Conservation (phyloP, 75 land plant genomes). For the Pinus taeda region DNA sequence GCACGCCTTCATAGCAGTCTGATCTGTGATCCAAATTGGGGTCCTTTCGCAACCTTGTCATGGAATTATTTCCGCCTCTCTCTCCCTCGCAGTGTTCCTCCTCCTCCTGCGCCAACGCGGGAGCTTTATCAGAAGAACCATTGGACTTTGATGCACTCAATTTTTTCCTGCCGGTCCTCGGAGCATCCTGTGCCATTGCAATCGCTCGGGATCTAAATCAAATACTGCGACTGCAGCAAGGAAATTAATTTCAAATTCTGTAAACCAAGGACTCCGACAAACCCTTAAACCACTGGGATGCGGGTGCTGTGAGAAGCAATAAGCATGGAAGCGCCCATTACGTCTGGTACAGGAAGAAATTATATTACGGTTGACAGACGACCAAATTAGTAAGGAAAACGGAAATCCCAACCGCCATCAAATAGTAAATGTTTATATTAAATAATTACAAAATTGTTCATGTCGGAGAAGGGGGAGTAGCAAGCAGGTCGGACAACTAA, state of each 20-base stretch:
- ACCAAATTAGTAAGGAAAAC: too few relatives aligned
- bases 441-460: too few relatives aligned
- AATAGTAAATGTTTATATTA: too few relatives aligned
- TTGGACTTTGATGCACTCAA: not conserved
- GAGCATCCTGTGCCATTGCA: not conserved
- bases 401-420: too few relatives aligned
- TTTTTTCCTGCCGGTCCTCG: not conserved
- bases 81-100: not conserved
- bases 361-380: too few relatives aligned
- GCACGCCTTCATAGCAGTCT: conserved; percentile 43
- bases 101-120: not conserved
- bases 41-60: conserved; percentile 17
- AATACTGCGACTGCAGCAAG: not conserved
- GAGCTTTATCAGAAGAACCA: not conserved
- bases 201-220: not conserved
- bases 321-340: too few relatives aligned
- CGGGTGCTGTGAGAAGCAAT: too few relatives aligned
- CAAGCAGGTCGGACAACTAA: too few relatives aligned
- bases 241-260: not conserved
- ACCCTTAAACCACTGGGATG: too few relatives aligned
- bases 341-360: too few relatives aligned
- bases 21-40: conserved; percentile 30
- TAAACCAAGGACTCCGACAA: too few relatives aligned
- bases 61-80: not conserved
- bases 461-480: too few relatives aligned